Evolutionary conservation across 2,329 filamentous ascomycete species (phyloP).

Genomic region (Aspergillus oerlinghausenensis): DNA sequence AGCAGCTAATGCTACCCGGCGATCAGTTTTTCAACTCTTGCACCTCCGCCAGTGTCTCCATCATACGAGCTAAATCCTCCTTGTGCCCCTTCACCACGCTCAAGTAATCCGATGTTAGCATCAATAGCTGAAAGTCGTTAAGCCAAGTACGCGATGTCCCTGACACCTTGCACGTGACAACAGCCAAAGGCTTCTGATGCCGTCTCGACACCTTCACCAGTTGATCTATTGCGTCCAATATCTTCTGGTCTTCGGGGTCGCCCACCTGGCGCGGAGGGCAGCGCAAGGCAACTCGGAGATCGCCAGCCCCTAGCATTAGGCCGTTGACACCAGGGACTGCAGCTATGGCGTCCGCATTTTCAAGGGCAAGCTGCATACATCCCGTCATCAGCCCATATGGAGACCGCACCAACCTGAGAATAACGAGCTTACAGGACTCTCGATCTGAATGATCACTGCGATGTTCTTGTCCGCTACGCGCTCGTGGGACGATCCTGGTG

Average conservation of each 20-base stretch:
- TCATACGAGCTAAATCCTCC: too few species aligned
- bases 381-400: background rate
- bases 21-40: too few species aligned
- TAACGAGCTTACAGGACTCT: background rate
- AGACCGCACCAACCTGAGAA: background rate
- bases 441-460: background rate
- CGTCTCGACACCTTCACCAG: too few species aligned
- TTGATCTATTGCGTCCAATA: background rate
- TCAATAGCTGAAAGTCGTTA: too few species aligned
- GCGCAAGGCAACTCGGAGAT: background rate
- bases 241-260: background rate
- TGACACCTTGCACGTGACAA: too few species aligned
- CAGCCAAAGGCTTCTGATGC: too few species aligned
- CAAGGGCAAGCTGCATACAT: background rate
- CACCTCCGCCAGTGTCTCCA: too few species aligned
- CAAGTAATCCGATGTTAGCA: too few species aligned
- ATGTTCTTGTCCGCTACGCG: background rate
- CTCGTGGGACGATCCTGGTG: background rate
- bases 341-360: background rate
- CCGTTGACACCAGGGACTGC: background rate
- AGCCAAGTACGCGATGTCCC: too few species aligned
- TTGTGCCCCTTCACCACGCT: too few species aligned
- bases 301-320: background rate
- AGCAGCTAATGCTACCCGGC: too few species aligned
- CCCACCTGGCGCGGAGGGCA: background rate